Conservation (phyloP, 1,284 basidiomycete genomes). For the Porodaedalea pini region DNA sequence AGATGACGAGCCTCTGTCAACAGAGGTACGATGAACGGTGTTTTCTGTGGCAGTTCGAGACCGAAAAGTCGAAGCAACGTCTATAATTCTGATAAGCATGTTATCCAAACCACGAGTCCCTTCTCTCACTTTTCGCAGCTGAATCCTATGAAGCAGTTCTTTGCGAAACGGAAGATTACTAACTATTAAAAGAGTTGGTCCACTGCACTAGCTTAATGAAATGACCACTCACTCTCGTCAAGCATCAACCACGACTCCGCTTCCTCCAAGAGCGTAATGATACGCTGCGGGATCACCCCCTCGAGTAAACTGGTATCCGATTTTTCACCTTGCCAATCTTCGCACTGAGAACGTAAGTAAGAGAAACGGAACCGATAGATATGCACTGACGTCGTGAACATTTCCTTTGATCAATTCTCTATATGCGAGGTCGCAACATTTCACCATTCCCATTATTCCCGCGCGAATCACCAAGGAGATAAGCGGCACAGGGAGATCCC, state of each 20-base stretch:
- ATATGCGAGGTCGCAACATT: constrained; percentile 82
- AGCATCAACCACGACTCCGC: constrained; percentile 50
- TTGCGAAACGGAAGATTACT: constrained; percentile 3
- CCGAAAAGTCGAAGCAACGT: constrained; percentile 12
- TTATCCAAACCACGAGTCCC: not conserved
- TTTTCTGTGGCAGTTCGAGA: constrained; percentile 13
- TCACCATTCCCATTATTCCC: constrained; percentile 70
- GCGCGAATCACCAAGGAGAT: constrained; percentile 70
- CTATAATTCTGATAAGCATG: not conserved
- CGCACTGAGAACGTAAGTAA: constrained; percentile 46
- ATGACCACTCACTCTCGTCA: constrained; percentile 37
- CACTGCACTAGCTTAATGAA: constrained; percentile 3
- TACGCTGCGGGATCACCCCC: constrained; percentile 53
- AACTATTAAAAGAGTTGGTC: constrained; percentile 4
- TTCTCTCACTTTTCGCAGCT: constrained; percentile 11
- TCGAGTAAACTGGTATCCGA: constrained; percentile 79
- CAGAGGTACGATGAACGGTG: constrained; percentile 25
- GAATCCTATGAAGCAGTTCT: constrained; percentile 10
- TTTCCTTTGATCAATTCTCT: constrained; percentile 71
- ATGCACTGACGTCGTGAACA: constrained; percentile 67
- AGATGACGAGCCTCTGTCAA: constrained; percentile 40
- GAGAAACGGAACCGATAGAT: constrained; percentile 1
- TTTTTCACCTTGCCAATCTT: constrained; percentile 88
- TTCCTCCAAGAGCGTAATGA: constrained; percentile 59
- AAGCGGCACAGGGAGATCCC: constrained; percentile 49